Base-by-base conservation (phyloP, 306 rosid genomes). In the Pyrus betulifolia region DNA sequence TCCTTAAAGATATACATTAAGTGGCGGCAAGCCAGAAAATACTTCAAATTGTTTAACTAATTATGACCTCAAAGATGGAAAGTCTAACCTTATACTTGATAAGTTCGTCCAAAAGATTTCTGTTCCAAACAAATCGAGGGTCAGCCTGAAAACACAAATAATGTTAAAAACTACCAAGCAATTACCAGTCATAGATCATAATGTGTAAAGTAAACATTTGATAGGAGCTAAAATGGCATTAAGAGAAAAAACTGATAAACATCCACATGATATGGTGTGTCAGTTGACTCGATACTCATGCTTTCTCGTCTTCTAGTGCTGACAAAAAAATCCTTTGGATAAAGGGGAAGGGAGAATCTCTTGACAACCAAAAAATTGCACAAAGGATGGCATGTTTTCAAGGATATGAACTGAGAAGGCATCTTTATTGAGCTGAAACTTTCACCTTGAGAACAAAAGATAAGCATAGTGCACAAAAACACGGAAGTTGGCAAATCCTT, bases 61-160 rank as follows among this genome's bases (percentile, higher is more conserved):
- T 33, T 33, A 33, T 33, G 35, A 4, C 35, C 35, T 33, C 35
- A 1, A 10, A 58, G 30, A 22, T 3, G 6, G 68, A 83, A 86
- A 83, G 78, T 82, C 90, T 76, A 71, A 92, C 99, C 99, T 95
- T 95, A 40, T 31, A 86, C 92, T 95, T 97, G 42, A 95, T 92
- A 81, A 95, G 96, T 79, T 92, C 92, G 75, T 92, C 97, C 80
- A 88, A 71, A 84, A 92, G 97, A 82, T 89, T 88, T 81, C 67
- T 90, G 86, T 90, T 92, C 99, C 97, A 95, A 70, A 95, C 91
- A 82, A 84, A 95, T 82, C 97, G 84, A 51, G 97, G 99, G 88
- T 95, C 97, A 72, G 97, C 99, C 97, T 95, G 92, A 76, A 85
- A 83, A 80, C 10, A 42, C 68, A 83, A 54, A 28, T 18, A 46